phyloP scores from a whole-genome alignment of 129 eudicot genomes.

The Solidago caesia region DNA sequence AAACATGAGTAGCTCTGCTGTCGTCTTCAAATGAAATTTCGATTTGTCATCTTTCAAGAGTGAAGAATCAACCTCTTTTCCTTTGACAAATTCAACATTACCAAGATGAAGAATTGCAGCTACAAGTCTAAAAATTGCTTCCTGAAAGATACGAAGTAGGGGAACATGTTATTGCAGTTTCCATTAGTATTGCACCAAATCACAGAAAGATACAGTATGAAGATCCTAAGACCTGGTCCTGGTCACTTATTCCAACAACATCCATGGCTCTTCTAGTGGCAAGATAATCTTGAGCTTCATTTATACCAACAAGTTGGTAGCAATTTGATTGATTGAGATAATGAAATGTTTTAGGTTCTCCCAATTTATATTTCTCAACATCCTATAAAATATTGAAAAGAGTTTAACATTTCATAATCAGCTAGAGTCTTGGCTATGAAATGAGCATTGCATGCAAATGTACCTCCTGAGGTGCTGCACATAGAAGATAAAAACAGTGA shows the following conservation, averaged over 20 bases:
- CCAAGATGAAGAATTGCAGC: conserved; percentile 98
- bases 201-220: not conserved
- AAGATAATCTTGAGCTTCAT: conserved; percentile 88
- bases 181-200: not conserved
- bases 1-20: conserved; percentile 88
- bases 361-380: conserved; percentile 83
- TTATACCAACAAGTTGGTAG: conserved; percentile 75
- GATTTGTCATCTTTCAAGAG: conserved; percentile 78
- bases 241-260: conserved; percentile 85
- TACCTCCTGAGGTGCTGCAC: conserved; percentile 97
- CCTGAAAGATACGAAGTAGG: conserved; percentile 42
- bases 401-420: conserved; percentile 22
- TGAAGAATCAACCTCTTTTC: conserved; percentile 88
- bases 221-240: conserved; percentile 64
- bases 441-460: conserved; percentile 16
- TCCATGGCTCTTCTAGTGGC: conserved; percentile 99
- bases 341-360: conserved; percentile 73
- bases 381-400: conserved; percentile 52
- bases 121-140: conserved; percentile 96
- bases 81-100: conserved; percentile 79
- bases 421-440: not conserved
- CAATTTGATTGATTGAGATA: conserved; percentile 93
- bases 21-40: conserved; percentile 76
- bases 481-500: conserved; percentile 94
- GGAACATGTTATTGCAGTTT: conserved; percentile 27